A percentile compares a stretch with the other conserved stretches of the same genome.
Evolutionary conservation across 2,329 filamentous ascomycete species (phyloP).

Genomic region (Curvularia lunata): DNA sequence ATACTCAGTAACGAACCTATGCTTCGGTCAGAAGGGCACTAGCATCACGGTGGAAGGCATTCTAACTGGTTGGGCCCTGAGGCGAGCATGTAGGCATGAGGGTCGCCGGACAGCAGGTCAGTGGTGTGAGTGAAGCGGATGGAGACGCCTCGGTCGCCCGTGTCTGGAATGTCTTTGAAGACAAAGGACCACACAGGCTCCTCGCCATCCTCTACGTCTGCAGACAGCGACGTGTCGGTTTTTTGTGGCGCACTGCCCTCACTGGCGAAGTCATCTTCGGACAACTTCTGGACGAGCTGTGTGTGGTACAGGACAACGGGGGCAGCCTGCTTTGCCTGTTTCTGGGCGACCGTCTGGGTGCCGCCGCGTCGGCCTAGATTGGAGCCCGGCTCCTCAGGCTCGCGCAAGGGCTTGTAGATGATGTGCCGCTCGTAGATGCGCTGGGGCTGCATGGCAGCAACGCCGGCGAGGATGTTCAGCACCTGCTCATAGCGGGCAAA

Average conservation of each 20-base stretch:
- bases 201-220: constrained; percentile 29
- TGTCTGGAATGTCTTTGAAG: constrained; percentile 54
- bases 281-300: constrained; percentile 56
- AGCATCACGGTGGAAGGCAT: constrained; percentile 11
- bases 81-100: constrained; percentile 58
- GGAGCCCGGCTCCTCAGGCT: constrained; percentile 51
- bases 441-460: constrained; percentile 67
- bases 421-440: constrained; percentile 61
- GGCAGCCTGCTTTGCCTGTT: constrained; percentile 45
- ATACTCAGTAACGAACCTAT: constrained; percentile 64
- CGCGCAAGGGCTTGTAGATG: constrained; percentile 63
- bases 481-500: constrained; percentile 64
- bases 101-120: constrained; percentile 57
- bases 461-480: constrained; percentile 65
- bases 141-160: constrained; percentile 60
- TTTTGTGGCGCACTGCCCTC: constrained; percentile 18
- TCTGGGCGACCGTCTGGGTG: constrained; percentile 44
- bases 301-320: constrained; percentile 60
- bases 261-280: constrained; percentile 46
- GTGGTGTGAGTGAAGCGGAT: constrained; percentile 60
- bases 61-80: constrained; percentile 60
- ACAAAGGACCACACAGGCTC: constrained; percentile 47
- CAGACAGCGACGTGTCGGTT: constrained; percentile 24
- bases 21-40: constrained; percentile 27
- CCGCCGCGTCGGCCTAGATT: constrained; percentile 44